phyloP scores from a whole-genome alignment of 1,139 yeast species.

The Nakaseomyces uthaithaninus region DNA sequence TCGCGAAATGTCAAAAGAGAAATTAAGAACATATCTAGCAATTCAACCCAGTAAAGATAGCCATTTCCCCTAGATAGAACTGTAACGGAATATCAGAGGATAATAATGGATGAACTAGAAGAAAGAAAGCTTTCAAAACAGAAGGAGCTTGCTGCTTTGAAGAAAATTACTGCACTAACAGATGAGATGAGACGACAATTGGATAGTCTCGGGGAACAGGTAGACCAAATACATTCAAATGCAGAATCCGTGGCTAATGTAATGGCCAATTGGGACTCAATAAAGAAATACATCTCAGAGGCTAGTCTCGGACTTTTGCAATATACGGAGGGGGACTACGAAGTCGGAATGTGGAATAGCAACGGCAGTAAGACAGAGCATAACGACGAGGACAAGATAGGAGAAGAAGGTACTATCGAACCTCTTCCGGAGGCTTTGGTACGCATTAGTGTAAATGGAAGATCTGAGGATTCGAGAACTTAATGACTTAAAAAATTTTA shows the following conservation, averaged over 20 bases:
- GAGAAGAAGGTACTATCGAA: slow-evolving; percentile 29
- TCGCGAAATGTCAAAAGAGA: too few species aligned
- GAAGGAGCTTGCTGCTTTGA: slow-evolving; percentile 24
- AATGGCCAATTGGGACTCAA: slow-evolving; percentile 29
- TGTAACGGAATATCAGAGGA: too few species aligned
- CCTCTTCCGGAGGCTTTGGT: slow-evolving; percentile 63
- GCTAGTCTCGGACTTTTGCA: slow-evolving; percentile 29
- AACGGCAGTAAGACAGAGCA: background rate
- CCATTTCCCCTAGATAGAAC: too few species aligned
- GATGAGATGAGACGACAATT: slow-evolving; percentile 25
- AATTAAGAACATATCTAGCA: too few species aligned
- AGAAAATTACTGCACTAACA: slow-evolving; percentile 24
- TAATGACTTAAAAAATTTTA: too few species aligned
- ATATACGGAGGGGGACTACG: slow-evolving; percentile 29
- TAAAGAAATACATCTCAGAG: slow-evolving; percentile 28
- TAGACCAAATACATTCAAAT: slow-evolving; percentile 23
- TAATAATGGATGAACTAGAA: slow-evolving; percentile 8
- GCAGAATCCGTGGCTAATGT: slow-evolving; percentile 25
- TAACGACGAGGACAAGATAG: slow-evolving; percentile 5
- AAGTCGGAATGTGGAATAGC: slow-evolving; percentile 24
- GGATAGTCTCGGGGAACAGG: slow-evolving; percentile 23
- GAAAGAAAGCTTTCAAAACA: slow-evolving; percentile 19
- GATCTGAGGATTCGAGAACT: slow-evolving; percentile 13
- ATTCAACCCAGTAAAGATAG: too few species aligned
- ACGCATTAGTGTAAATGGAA: slow-evolving; percentile 43